Percentiles rank a stretch among this genome's conserved stretches.
Evolutionary conservation across 495 filamentous ascomycete genomes (phyloP).

Genomic region (Xylaria castorea): DNA sequence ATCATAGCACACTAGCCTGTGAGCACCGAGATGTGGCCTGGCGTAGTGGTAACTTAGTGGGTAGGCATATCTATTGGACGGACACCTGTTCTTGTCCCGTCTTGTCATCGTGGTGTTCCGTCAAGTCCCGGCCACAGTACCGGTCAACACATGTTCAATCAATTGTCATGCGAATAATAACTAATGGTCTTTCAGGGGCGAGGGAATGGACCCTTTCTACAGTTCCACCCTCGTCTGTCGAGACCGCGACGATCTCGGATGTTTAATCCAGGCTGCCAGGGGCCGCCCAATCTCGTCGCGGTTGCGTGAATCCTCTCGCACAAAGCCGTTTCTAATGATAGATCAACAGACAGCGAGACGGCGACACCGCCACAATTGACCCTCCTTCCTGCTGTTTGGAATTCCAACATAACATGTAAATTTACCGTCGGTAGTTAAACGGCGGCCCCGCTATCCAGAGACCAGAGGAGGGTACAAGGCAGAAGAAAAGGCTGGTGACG

Average conservation of each 20-base stretch:
- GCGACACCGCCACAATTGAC: slow-evolving; percentile 20
- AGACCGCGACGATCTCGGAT: slow-evolving; percentile 24
- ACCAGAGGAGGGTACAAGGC: slow-evolving; percentile 3
- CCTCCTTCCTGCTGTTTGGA: slow-evolving; percentile 7
- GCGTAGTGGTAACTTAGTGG: slow-evolving; percentile 5
- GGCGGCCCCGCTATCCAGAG: slow-evolving; percentile 8
- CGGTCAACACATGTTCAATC: background rate
- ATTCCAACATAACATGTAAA: slow-evolving; percentile 12
- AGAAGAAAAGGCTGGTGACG: slow-evolving; percentile 11
- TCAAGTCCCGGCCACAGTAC: slow-evolving; percentile 19
- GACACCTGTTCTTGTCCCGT: slow-evolving; percentile 10
- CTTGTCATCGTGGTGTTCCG: slow-evolving; percentile 7
- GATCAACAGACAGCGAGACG: slow-evolving; percentile 18
- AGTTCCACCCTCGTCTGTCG: slow-evolving; percentile 22
- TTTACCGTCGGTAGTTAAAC: slow-evolving; percentile 6
- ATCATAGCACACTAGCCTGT: slow-evolving; percentile 11
- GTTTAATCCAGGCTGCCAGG: slow-evolving; percentile 21
- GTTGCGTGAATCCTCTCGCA: slow-evolving; percentile 25
- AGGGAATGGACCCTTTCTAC: slow-evolving; percentile 16
- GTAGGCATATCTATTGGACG: background rate
- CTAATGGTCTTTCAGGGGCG: slow-evolving; percentile 19
- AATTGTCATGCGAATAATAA: slow-evolving; percentile 19
- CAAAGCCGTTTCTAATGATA: slow-evolving; percentile 27
- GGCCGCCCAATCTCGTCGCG: slow-evolving; percentile 8
- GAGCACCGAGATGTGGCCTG: slow-evolving; percentile 5